A percentile compares a stretch with the other conserved stretches of the same genome.
Conservation (phyloP, 345 rosid genomes). For the Salix suchowensis region DNA sequence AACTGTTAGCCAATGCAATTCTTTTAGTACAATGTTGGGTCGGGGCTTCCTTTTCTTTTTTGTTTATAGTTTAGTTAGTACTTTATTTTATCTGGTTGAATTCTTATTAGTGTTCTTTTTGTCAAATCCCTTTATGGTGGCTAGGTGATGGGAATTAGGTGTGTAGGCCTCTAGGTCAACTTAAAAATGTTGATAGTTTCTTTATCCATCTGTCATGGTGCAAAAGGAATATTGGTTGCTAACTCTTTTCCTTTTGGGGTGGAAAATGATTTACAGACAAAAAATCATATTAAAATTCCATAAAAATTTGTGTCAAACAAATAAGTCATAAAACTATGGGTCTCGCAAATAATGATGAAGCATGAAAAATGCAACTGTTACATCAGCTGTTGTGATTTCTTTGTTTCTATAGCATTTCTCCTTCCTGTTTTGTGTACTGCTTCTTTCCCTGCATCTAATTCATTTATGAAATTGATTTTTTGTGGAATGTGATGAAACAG, state of each 20-base stretch:
- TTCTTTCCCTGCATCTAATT: not conserved
- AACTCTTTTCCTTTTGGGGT: not conserved
- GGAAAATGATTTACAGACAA: not conserved
- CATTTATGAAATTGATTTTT: not conserved
- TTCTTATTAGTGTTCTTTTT: not conserved
- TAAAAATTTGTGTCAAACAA: not conserved
- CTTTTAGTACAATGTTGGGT: not conserved
- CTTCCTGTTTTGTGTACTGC: not conserved
- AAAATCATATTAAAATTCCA: not conserved
- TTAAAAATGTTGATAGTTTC: not conserved
- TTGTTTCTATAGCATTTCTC: not conserved
- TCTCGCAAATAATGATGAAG: not conserved
- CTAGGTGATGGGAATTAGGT: not conserved
- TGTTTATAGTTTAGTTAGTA: not conserved
- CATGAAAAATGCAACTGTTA: not conserved
- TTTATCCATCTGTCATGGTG: not conserved
- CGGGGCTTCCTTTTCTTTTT: not conserved
- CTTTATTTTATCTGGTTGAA: not conserved
- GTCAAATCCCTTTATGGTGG: not conserved
- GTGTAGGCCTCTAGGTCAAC: not conserved
- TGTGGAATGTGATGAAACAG: constrained; percentile 14
- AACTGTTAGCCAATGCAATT: not conserved
- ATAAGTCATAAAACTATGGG: not conserved
- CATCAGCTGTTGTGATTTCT: not conserved
- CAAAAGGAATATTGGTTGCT: not conserved